phyloP scores from a whole-genome alignment of 139 green algal species.

The Closterium sp. region DNA sequence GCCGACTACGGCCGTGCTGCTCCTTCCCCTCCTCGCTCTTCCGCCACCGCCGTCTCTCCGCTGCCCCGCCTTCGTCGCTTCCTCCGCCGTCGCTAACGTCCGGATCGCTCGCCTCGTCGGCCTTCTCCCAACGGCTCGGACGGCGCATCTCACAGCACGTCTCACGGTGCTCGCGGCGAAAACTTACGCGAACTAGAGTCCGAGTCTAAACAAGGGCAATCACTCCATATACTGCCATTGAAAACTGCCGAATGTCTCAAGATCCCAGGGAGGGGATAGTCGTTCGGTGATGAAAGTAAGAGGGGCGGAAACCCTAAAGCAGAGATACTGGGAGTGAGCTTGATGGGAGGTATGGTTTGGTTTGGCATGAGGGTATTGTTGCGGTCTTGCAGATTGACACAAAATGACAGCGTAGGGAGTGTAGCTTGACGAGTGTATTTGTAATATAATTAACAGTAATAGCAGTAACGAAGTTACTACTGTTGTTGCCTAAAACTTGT shows the following conservation, averaged over 20 bases:
- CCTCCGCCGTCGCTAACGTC: background rate
- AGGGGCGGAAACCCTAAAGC: background rate
- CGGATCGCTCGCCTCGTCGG: background rate
- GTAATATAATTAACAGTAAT: too few relatives aligned
- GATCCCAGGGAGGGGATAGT: too few relatives aligned
- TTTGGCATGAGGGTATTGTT: too few relatives aligned
- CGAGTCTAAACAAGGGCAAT: background rate
- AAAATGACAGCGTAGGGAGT: background rate
- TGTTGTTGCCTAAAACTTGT: background rate
- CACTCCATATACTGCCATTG: background rate
- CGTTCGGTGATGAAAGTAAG: too few relatives aligned
- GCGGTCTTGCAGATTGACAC: background rate
- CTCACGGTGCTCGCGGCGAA: too few relatives aligned
- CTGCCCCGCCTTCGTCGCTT: background rate
- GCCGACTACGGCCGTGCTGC: background rate
- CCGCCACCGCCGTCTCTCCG: background rate
- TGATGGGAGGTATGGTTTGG: too few relatives aligned
- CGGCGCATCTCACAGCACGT: background rate
- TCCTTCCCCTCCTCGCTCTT: background rate
- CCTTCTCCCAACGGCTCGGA: background rate
- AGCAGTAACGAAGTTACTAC: background rate
- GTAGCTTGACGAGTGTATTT: too few relatives aligned
- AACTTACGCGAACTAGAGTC: background rate
- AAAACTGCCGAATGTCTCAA: background rate
- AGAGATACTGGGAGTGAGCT: too few relatives aligned